Base-by-base conservation (phyloP, 2,329 filamentous ascomycete genomes). In the Tolypocladium nubicola region DNA sequence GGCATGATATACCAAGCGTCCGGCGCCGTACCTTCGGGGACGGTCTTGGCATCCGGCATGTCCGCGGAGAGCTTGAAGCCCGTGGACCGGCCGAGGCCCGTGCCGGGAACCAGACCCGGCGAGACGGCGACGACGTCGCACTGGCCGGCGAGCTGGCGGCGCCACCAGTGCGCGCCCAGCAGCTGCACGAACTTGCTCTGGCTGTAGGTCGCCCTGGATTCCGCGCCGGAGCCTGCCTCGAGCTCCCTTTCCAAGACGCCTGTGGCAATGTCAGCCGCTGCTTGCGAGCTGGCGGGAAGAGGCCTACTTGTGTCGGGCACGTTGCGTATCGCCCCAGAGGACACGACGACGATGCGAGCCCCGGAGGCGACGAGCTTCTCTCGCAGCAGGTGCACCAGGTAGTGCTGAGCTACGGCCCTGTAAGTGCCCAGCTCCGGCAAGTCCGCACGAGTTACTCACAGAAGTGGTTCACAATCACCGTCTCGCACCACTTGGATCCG, bases 101-200 rank as follows among this genome's bases (percentile, higher is more conserved):
- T 81, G n/a, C 62, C 61, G 1, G 79, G 79, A 41, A 82, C 75
- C 4, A 82, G 62, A 1, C 80, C 80, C 0, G 80, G 79, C 10
- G 79, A 82, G 7, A 80, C 79, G 13, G 79, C 79, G 6, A 82
- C 72, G 23, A 82, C 75, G 6, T 67, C 62, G 63, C 73, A 77
- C 33, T 70, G 66, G 30, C 68, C 75, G 0, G 61, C 57, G n/a
- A 82, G 73, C 61, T 80, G 70, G 4, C 79, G 78, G 2, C 78
- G 77, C 80, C 79, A 82, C 78, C 78, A 82, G 53, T 82, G 79
- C 1, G 79, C 77, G 8, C 71, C 71, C 1, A 82, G 73, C 0
- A 82, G 71, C 60, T 78, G 77, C 1, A 74, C 68, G 57, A 82
- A 81, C 61, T 82, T 82, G 59, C 73, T 75, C 45, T 72, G 68